Evolutionary conservation across 768 basidiomycete species (phyloP).

Genomic region (Coprinopsis marcescibilis): DNA sequence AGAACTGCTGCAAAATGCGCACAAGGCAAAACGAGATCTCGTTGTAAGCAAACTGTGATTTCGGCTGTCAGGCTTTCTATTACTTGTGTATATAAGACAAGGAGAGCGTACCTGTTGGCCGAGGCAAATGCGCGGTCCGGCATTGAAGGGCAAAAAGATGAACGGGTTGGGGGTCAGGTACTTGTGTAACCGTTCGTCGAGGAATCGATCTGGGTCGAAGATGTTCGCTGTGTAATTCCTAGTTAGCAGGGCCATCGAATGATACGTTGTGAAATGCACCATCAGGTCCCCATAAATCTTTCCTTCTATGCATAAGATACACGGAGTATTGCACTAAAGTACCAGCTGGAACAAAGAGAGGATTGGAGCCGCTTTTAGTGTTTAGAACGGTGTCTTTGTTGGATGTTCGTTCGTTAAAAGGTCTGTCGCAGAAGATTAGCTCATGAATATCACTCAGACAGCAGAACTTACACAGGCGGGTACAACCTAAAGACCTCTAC

Average conservation of each 20-base stretch:
- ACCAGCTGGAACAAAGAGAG: constrained; percentile 26
- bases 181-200: constrained; percentile 42
- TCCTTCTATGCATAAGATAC: constrained; percentile 42
- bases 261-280: constrained; percentile 23
- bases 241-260: background rate
- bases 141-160: constrained; percentile 38
- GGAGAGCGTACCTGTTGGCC: constrained; percentile 31
- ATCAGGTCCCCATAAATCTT: constrained; percentile 49
- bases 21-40: constrained; percentile 44
- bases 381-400: constrained; percentile 1
- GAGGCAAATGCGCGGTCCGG: constrained; percentile 33
- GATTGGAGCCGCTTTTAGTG: constrained; percentile 9
- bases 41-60: constrained; percentile 13
- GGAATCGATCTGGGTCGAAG: constrained; percentile 49
- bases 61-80: no score
- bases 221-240: background rate
- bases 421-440: background rate
- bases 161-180: constrained; percentile 40
- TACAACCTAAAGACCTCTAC: constrained; percentile 21
- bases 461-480: constrained; percentile 19
- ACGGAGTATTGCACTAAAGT: constrained; percentile 29
- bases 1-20: constrained; percentile 40
- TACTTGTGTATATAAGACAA: no score
- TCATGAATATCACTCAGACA: background rate
- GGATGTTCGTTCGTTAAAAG: constrained; percentile 10